Percentiles rank a stretch among this genome's conserved stretches.
Conservation (phyloP, 208 protist species). For the Acanthamoeba culbertsoni region DNA sequence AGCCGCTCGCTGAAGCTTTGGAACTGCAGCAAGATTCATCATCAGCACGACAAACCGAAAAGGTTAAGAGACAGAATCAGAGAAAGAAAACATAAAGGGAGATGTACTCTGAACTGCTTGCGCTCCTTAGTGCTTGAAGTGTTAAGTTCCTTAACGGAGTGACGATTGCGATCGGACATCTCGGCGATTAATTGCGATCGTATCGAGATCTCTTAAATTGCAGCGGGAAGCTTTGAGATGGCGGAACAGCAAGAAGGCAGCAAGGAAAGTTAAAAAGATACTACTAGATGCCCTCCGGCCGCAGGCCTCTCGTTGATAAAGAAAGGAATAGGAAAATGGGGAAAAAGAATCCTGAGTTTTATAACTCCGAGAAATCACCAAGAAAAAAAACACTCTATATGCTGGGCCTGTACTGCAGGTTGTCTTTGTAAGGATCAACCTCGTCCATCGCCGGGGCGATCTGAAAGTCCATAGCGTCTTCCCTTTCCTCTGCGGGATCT, state of each 20-base stretch:
- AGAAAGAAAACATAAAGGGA: background rate
- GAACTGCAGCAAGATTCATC: conserved; percentile 4
- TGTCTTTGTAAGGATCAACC: too few relatives aligned
- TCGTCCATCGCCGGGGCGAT: too few relatives aligned
- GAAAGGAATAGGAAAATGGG: background rate
- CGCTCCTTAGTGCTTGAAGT: background rate
- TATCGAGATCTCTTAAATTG: background rate
- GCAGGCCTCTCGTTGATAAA: background rate
- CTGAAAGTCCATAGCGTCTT: too few relatives aligned
- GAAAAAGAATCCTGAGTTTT: background rate
- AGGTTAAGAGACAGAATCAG: background rate
- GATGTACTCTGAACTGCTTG: background rate
- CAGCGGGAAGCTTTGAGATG: background rate
- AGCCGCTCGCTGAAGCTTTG: conserved; percentile 59
- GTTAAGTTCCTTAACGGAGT: background rate
- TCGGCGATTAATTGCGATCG: background rate
- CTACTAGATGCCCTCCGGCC: background rate
- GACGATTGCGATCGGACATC: conserved; percentile 1
- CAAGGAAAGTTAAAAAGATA: background rate
- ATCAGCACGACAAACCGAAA: background rate
- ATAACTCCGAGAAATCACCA: too few relatives aligned
- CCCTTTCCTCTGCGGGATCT: too few relatives aligned
- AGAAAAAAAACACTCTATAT: too few relatives aligned
- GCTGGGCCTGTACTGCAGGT: too few relatives aligned
- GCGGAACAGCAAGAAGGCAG: background rate